Evolutionary conservation across 148 eudicot genomes (phyloP).

Genomic region (Rhododendron griersonianum): DNA sequence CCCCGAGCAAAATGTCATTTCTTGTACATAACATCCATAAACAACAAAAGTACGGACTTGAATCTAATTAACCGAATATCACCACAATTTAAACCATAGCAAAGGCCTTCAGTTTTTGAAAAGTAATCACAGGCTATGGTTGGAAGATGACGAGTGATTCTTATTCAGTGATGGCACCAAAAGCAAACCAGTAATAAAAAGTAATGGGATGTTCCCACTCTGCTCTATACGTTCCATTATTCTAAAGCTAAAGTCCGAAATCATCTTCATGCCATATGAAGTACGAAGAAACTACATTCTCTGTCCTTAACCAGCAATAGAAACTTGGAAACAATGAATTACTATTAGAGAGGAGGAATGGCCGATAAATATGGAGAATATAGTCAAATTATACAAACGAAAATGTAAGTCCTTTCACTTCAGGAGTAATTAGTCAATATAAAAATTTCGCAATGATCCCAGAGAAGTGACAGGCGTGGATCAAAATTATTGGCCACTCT

Average conservation of each 20-base stretch:
- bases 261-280: neutral
- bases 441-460: neutral
- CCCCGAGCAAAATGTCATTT: neutral
- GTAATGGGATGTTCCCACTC: neutral
- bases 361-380: neutral
- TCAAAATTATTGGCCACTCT: neutral
- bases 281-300: neutral
- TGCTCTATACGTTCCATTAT: neutral
- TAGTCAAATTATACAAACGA: neutral
- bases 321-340: neutral
- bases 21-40: neutral
- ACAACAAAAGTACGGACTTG: neutral
- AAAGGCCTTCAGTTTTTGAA: neutral
- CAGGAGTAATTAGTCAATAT: neutral
- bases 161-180: neutral
- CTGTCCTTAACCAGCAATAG: neutral
- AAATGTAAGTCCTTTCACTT: neutral
- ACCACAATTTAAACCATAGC: neutral
- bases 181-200: neutral
- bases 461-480: neutral
- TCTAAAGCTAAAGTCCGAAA: neutral
- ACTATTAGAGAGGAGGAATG: neutral
- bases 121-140: neutral
- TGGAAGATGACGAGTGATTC: neutral
- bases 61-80: neutral